Conservation (phyloP, 805 yeast genomes). For the Saccharomycopsis olivae region DNA sequence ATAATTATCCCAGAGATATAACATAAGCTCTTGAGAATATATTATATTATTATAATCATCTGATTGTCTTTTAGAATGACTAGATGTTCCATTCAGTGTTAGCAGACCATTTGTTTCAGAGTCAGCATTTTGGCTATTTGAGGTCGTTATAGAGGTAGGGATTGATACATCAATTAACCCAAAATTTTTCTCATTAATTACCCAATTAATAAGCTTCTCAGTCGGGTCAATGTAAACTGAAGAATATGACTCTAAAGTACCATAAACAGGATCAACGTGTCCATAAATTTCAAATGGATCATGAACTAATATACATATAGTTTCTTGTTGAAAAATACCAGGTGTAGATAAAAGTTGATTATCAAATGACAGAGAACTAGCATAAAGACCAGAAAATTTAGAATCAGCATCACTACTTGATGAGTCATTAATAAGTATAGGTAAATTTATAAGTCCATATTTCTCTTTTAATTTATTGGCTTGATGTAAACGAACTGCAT, state of each 20-base stretch:
- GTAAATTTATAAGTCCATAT: constrained; percentile 55
- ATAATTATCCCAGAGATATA: constrained; percentile 87
- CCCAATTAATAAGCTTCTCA: constrained; percentile 60
- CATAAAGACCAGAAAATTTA: constrained; percentile 13
- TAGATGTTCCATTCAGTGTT: background rate
- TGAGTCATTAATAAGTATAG: constrained; percentile 38
- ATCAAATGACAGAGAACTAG: constrained; percentile 39
- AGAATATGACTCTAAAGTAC: constrained; percentile 60
- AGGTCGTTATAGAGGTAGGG: constrained; percentile 43
- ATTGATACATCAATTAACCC: constrained; percentile 81
- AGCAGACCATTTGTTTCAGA: background rate
- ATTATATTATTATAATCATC: constrained; percentile 17
- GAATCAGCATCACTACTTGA: constrained; percentile 17
- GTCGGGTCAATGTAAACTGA: constrained; percentile 73
- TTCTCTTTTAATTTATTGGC: constrained; percentile 42
- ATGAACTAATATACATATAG: constrained; percentile 64
- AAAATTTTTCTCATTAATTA: constrained; percentile 37
- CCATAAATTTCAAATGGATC: constrained; percentile 95
- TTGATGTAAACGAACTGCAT: constrained; percentile 69
- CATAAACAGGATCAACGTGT: constrained; percentile 66
- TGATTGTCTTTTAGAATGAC: background rate
- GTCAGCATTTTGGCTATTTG: constrained; percentile 17
- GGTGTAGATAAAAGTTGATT: constrained; percentile 67
- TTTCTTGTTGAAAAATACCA: constrained; percentile 50
- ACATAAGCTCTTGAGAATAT: constrained; percentile 58